Percentiles rank a stretch among this genome's conserved stretches.
Conservation (phyloP, 768 basidiomycete genomes). For the Nidularia pulvinata region DNA sequence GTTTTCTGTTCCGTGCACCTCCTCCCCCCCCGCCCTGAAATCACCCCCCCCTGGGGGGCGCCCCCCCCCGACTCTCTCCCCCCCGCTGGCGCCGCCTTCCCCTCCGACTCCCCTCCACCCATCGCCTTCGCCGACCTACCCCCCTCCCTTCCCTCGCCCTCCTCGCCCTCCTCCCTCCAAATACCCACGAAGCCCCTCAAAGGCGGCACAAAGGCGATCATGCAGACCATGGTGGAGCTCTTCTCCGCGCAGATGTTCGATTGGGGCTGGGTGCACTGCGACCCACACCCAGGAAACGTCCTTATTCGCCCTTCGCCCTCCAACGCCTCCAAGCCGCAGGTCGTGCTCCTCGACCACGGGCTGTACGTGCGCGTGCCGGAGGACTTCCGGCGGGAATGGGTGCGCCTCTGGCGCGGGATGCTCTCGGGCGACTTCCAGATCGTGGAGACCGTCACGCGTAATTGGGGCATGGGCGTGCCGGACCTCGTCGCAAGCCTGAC, state of each 20-base stretch:
- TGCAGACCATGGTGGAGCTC: constrained; percentile 86
- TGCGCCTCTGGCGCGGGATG: constrained; percentile 72
- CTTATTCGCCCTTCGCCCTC: constrained; percentile 62
- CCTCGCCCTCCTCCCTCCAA: constrained; percentile 15
- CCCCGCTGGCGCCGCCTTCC: constrained; percentile 3
- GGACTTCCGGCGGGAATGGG: constrained; percentile 75
- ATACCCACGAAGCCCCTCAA: constrained; percentile 39
- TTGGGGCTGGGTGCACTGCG: constrained; percentile 91
- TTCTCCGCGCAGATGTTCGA: constrained; percentile 91
- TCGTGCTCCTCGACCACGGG: constrained; percentile 92
- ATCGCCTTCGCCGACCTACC: not conserved
- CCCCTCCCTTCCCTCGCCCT: not conserved
- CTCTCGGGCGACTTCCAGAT: constrained; percentile 52
- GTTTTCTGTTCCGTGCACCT: no score
- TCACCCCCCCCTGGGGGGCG: no score
- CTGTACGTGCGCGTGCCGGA: constrained; percentile 77
- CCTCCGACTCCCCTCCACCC: constrained; percentile 5
- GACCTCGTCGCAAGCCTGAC: constrained; percentile 77
- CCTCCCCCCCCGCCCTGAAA: no score
- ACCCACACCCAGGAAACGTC: constrained; percentile 79
- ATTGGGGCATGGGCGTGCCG: constrained; percentile 72
- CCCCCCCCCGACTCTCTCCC: no score
- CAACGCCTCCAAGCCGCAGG: constrained; percentile 44
- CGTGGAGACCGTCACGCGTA: constrained; percentile 47
- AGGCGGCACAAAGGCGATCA: constrained; percentile 64